Percentiles rank a stretch among this genome's conserved stretches.
These are phyloP conservation scores for Solanum ossicruentum DNA, from an alignment of 257 asterid genomes.

Conservation along the genomic window DNA sequence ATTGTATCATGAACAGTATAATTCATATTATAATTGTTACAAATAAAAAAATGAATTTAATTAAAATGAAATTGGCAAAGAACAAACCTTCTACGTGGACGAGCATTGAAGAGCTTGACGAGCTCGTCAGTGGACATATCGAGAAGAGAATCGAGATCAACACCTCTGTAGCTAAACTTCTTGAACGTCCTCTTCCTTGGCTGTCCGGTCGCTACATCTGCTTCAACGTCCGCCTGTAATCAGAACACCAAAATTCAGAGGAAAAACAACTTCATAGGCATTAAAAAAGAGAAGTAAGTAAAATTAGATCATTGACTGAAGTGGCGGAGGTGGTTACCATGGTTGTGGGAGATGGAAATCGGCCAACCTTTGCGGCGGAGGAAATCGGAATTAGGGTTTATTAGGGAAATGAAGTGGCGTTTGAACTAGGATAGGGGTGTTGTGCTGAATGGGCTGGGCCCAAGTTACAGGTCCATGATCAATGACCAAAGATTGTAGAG, in stretches of 20 bases:
- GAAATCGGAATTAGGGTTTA: background rate
- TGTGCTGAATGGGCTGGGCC: background rate
- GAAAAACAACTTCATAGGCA: background rate
- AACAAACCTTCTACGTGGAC: constrained; percentile 58
- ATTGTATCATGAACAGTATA: background rate
- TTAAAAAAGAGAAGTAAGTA: background rate
- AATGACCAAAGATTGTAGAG: background rate
- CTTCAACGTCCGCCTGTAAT: constrained; percentile 57
- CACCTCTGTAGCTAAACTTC: constrained; percentile 88
- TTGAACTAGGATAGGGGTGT: background rate
- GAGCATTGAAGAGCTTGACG: constrained; percentile 64
- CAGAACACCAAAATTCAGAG: background rate
- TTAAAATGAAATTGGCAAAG: too few species aligned
- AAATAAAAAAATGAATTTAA: background rate
- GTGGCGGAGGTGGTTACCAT: background rate
- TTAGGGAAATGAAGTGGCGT: background rate
- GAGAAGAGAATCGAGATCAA: constrained; percentile 83
- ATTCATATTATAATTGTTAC: background rate
- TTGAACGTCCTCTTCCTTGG: constrained; percentile 77
- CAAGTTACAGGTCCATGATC: background rate
- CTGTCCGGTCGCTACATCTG: constrained; percentile 47
- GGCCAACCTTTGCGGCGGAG: background rate
- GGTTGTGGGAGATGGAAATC: background rate
- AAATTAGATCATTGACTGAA: too few species aligned
- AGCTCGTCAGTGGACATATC: constrained; percentile 86